Evolutionary conservation across 1,284 basidiomycete species (phyloP), one percentile per base, ranked within the genome.

Genomic region (Cryptococcus maquisensis): DNA sequence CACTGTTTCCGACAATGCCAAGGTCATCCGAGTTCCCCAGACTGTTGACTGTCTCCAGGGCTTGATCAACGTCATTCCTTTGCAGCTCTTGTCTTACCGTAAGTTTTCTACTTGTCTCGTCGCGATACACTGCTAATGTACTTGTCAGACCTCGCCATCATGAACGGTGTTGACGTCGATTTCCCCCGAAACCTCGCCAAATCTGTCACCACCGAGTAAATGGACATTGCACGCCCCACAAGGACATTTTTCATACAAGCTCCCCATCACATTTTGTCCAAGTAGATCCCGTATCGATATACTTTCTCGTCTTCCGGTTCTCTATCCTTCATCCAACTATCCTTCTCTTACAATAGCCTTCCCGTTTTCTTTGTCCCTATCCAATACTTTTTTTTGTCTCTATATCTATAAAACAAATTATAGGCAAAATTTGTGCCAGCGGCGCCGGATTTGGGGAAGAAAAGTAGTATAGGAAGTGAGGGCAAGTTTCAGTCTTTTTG

Each of bases 41-140:
- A 96, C 95, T 8, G 86, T 96, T 56, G 96, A 98, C 78, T 93
- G 86, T 71, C 80, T 98, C 54, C 96, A 99, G 79, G 96, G 96
- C 47, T 77, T 99, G 61, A 79, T 99, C 77, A 98, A 98, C 78
- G 90, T 99, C 77, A 87, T 98, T 60, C 95, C 96, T 41, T 82
- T 98, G 60, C 96, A 99, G 77, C 81, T 98, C 56, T 82, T 99
- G 59, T 92, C 88, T 59, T 99, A 99, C 79, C 94, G 71, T 73
- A 37, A 65, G 68, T 63, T 8, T 18, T 9, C 13, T 4, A 1
- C 8, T 26, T 45, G 38, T 35, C n/a, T 39, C 8, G 15, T 43
- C 12, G 5, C 7, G 13, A n/a, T 20, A 10, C 10, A 4, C 21
- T 16, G 38, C 36, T 48, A 32, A 47, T 20, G 13, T n/a, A n/a